Evolutionary conservation across 371 early-diverging fungal species (phyloP).

Genomic region (Dinochytrium kinnereticum): DNA sequence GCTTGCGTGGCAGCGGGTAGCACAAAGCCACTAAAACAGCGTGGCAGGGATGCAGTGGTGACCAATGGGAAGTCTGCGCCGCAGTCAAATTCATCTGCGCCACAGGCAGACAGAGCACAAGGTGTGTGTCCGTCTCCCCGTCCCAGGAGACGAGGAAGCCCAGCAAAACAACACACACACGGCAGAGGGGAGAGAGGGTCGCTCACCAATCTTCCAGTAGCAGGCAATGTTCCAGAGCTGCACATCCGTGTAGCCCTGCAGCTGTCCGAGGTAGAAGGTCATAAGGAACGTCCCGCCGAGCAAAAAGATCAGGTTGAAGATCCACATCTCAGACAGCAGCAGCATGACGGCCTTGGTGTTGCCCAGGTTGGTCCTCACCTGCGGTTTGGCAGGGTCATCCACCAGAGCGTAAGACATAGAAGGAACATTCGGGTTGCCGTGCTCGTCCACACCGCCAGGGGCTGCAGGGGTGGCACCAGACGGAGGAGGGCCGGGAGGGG

Average conservation of each 20-base stretch:
- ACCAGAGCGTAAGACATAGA: constrained; percentile 42
- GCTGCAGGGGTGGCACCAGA: neutral
- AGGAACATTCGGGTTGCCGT: constrained; percentile 31
- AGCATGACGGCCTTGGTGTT: constrained; percentile 54
- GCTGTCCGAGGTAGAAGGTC: constrained; percentile 45
- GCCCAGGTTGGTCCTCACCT: constrained; percentile 50
- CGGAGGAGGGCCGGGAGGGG: neutral
- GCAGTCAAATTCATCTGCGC: too few relatives aligned
- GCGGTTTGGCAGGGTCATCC: constrained; percentile 28
- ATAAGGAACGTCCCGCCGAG: constrained; percentile 47
- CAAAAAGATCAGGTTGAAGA: constrained; percentile 51
- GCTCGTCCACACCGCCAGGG: neutral
- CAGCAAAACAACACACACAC: too few relatives aligned
- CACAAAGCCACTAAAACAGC: too few relatives aligned
- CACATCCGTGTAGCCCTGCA: constrained; percentile 44
- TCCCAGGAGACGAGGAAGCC: too few relatives aligned
- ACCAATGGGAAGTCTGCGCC: too few relatives aligned
- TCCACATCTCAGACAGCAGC: constrained; percentile 55
- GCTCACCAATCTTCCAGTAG: constrained; percentile 57
- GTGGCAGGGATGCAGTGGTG: too few relatives aligned
- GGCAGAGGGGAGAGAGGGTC: neutral
- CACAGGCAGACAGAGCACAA: too few relatives aligned
- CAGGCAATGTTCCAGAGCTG: constrained; percentile 54
- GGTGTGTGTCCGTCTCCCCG: too few relatives aligned
- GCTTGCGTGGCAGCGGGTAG: too few relatives aligned